Evolutionary conservation across 75 land plant species (phyloP), one percentile per base, ranked within the genome.

Genomic region (Cunninghamia lanceolata): DNA sequence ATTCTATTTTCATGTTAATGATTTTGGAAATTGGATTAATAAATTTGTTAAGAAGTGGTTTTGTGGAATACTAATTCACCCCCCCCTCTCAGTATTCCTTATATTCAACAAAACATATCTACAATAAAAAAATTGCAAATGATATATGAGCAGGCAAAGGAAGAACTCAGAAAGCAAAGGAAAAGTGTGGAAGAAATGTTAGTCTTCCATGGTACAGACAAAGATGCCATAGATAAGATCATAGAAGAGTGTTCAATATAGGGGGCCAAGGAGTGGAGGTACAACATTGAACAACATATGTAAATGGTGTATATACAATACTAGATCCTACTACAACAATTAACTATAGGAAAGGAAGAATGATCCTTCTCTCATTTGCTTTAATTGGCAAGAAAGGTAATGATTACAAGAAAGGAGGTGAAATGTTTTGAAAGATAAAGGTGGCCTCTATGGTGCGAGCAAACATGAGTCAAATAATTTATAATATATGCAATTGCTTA

Each of bases 361-460:
- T 82, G 85, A 88, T 88, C 79, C 88, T 88, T 19, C 68, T 88
- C 3, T 88, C 85, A 0, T 28, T 32, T 82, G 88, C 89, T 53
- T 16, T 88, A 45, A 56, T 47, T 30, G 88, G 88, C 52, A 25
- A 87, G 53, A 0, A 53, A 5, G 86, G 82, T 17, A 21, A 0
- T 0, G 59, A 85, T 77, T 54, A 76, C 34, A 52, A 28, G 2
- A 0, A 75, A 1, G 82, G 86, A 25, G 59, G 17, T 3, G n/a
- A n/a, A n/a, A n/a, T n/a, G n/a, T n/a, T n/a, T n/a, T n/a, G n/a
- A n/a, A n/a, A n/a, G n/a, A n/a, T n/a, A n/a, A n/a, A n/a, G n/a
- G n/a, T n/a, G n/a, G n/a, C n/a, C n/a, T n/a, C n/a, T n/a, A n/a
- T n/a, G n/a, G n/a, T n/a, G n/a, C n/a, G n/a, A n/a, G n/a, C n/a